Percentiles rank a stretch among this genome's conserved stretches.
Conservation (phyloP, 257 asterid species). For the Misopates orontium region DNA sequence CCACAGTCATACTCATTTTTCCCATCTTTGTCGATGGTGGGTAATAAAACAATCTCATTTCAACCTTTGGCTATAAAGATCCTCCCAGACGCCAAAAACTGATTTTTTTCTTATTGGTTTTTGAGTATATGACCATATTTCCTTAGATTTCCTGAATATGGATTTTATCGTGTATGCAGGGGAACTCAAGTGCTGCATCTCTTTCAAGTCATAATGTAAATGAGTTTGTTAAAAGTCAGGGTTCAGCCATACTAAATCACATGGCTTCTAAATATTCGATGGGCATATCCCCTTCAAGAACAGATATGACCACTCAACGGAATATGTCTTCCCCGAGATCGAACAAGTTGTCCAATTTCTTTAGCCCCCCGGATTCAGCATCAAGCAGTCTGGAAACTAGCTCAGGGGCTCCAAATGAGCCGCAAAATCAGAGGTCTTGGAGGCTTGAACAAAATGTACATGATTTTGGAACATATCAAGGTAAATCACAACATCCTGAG, state of each 20-base stretch:
- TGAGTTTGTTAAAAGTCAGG: constrained; percentile 36
- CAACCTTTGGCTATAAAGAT: constrained; percentile 19
- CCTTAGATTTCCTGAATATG: constrained; percentile 11
- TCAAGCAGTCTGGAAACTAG: constrained; percentile 36
- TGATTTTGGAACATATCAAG: constrained; percentile 20
- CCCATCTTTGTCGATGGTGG: constrained; percentile 44
- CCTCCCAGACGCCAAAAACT: neutral
- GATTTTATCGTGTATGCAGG: constrained; percentile 43
- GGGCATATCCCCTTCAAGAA: constrained; percentile 28
- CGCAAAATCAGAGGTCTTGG: constrained; percentile 23
- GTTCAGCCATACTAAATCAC: constrained; percentile 29
- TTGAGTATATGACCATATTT: constrained; percentile 1
- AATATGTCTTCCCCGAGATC: constrained; percentile 29
- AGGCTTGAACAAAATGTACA: constrained; percentile 27
- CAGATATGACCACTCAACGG: constrained; percentile 27
- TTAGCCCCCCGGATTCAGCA: constrained; percentile 41
- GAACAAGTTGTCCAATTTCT: constrained; percentile 28
- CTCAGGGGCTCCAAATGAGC: constrained; percentile 33
- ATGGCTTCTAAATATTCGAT: constrained; percentile 21
- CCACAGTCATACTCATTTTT: constrained; percentile 41
- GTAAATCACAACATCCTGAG: constrained; percentile 28
- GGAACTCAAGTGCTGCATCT: constrained; percentile 33
- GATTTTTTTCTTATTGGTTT: neutral
- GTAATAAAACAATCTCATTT: constrained; percentile 24
- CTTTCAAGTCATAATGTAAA: constrained; percentile 32